Conservation (phyloP, 2,329 filamentous ascomycete genomes). For the Colletotrichum phormii region DNA sequence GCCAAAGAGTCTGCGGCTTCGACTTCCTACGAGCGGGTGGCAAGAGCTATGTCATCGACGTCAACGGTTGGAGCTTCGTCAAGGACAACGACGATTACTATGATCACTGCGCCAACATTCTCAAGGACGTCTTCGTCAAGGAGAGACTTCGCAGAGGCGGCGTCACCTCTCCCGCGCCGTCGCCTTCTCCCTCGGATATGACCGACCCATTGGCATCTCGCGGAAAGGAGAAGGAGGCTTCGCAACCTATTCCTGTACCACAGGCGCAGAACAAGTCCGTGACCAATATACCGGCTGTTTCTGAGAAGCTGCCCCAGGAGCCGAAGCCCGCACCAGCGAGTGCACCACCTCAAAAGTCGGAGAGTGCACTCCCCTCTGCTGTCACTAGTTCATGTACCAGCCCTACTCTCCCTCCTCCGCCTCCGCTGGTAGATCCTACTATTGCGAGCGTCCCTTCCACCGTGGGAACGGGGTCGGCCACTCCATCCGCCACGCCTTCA, state of each 20-base stretch:
- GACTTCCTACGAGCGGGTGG: conserved; percentile 89
- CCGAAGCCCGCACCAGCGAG: conserved; percentile 23
- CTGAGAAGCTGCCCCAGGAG: conserved; percentile 33
- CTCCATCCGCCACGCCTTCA: conserved; percentile 52
- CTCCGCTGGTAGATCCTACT: conserved; percentile 35
- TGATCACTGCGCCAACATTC: conserved; percentile 86
- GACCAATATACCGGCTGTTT: conserved; percentile 21
- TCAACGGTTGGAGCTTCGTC: conserved; percentile 99
- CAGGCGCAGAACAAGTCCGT: conserved; percentile 30
- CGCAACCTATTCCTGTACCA: conserved; percentile 36
- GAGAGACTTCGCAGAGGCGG: conserved; percentile 76
- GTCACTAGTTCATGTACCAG: conserved; percentile 50
- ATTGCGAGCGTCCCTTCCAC: conserved; percentile 47
- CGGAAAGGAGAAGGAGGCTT: conserved; percentile 54
- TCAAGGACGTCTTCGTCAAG: conserved; percentile 87
- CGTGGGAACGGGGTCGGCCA: conserved; percentile 53
- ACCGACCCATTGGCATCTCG: conserved; percentile 47
- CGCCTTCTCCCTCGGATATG: conserved; percentile 58
- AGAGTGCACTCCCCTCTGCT: conserved; percentile 47
- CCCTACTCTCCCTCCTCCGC: conserved; percentile 48
- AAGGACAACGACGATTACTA: conserved; percentile 99
- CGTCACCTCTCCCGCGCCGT: conserved; percentile 67
- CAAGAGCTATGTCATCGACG: conserved; percentile 97
- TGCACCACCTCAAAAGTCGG: conserved; percentile 47
- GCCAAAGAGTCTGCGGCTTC: conserved; percentile 95